Evolutionary conservation across 2,329 filamentous ascomycete species (phyloP).

Genomic region (Verticillium tricorpus): DNA sequence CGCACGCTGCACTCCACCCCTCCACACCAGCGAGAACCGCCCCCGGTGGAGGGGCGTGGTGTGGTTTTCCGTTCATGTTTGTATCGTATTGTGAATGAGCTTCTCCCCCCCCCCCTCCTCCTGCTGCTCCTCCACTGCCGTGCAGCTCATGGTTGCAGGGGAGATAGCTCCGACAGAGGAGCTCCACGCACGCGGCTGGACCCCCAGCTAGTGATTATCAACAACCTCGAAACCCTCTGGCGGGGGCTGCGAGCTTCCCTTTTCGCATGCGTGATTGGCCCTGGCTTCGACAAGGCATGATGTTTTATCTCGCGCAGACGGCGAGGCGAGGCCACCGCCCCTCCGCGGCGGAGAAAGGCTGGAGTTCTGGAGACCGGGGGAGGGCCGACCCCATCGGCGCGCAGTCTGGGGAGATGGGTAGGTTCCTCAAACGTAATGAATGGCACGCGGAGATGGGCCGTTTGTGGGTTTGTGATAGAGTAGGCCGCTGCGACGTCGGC

Average conservation of each 20-base stretch:
- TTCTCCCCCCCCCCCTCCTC: not conserved
- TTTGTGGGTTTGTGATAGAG: not conserved
- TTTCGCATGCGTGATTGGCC: not conserved
- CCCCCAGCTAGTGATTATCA: not conserved
- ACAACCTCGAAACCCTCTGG: not conserved
- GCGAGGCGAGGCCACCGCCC: not conserved
- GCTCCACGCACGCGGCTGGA: constrained; percentile 6
- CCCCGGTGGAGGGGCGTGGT: not conserved
- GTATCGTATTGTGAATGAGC: not conserved
- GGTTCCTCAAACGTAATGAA: not conserved
- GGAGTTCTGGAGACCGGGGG: not conserved
- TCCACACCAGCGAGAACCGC: not conserved
- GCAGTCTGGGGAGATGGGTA: not conserved
- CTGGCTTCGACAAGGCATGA: not conserved
- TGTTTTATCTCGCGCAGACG: not conserved
- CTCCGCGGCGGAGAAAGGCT: not conserved
- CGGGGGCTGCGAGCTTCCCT: not conserved
- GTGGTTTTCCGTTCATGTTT: not conserved
- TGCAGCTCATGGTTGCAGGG: not conserved
- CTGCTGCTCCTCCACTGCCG: not conserved
- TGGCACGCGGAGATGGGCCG: not conserved
- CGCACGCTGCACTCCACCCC: not conserved
- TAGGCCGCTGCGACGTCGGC: not conserved
- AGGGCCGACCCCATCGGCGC: not conserved
- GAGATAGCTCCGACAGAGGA: not conserved